These are phyloP conservation scores for Avena insularis DNA, from an alignment of 176 grass and related monocot species.

Conservation along the genomic window DNA sequence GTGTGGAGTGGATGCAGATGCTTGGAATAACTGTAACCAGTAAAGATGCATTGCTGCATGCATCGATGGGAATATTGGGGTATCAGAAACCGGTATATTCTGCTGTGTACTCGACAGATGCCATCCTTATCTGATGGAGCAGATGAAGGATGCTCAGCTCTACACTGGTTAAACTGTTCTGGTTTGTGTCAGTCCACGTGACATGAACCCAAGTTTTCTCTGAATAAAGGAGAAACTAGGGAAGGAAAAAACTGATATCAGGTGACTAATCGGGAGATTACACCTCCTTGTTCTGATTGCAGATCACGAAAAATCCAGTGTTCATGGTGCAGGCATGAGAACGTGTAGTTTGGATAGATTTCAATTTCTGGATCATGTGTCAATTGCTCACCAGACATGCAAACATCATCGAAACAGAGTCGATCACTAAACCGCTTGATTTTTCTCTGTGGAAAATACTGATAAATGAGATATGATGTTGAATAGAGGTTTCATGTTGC, in stretches of 20 bases:
- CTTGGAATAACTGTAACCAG: not conserved
- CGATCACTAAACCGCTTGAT: no score
- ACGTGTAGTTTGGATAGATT: not conserved
- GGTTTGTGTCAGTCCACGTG: not conserved
- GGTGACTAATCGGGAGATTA: not conserved
- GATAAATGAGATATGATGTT: not conserved
- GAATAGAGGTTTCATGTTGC: slow-evolving; percentile 24
- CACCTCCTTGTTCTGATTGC: not conserved
- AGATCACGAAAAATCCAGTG: not conserved
- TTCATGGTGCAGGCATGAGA: not conserved
- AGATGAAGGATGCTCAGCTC: not conserved
- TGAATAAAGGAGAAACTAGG: not conserved
- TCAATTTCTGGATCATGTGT: no score
- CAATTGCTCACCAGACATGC: no score
- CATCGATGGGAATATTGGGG: slow-evolving; percentile 16
- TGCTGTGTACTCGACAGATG: slow-evolving; percentile 20
- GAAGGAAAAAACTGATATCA: not conserved
- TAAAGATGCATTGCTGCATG: slow-evolving; percentile 42
- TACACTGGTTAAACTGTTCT: not conserved
- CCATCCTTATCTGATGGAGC: slow-evolving; percentile 33
- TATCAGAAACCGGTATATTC: slow-evolving; percentile 38
- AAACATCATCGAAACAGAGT: no score
- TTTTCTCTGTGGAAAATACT: no score
- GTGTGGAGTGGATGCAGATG: slow-evolving; percentile 45
- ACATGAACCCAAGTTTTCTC: not conserved